These are phyloP conservation scores for Sporobolomyces roseus DNA, from an alignment of 768 basidiomycete species.

Conservation along the genomic window DNA sequence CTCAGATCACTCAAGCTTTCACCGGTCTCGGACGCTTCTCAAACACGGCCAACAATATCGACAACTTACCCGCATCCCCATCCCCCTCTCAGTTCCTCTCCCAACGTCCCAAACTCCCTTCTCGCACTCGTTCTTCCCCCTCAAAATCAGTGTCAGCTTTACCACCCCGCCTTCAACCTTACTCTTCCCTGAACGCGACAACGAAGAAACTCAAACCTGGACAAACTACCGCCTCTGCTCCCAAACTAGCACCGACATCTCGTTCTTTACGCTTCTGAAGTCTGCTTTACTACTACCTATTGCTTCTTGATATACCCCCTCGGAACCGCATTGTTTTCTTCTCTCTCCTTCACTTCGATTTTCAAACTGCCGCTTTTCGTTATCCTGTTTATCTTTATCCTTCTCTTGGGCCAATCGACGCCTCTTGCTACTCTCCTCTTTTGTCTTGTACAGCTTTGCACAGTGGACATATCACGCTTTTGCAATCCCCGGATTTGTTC, in stretches of 20 bases:
- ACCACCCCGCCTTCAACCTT: slow-evolving; percentile 5
- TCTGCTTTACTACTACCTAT: too few species aligned
- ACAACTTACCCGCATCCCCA: slow-evolving; percentile 16
- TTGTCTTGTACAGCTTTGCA: too few species aligned
- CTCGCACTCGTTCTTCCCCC: slow-evolving; percentile 14
- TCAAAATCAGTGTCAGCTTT: slow-evolving; percentile 6
- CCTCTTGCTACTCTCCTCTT: too few species aligned
- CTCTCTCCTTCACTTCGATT: slow-evolving; percentile 14
- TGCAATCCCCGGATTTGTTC: too few species aligned
- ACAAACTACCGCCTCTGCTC: not conserved
- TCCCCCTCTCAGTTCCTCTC: slow-evolving; percentile 10
- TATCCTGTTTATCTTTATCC: too few species aligned
- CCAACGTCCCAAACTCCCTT: not conserved
- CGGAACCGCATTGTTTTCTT: too few species aligned
- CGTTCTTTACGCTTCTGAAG: too few species aligned
- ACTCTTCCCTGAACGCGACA: slow-evolving; percentile 24
- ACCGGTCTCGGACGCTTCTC: slow-evolving; percentile 35
- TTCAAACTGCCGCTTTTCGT: too few species aligned
- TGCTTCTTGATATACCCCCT: too few species aligned
- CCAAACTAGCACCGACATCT: not conserved
- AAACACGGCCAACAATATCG: too few species aligned
- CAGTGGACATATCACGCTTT: too few species aligned
- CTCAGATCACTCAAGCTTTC: slow-evolving; percentile 39
- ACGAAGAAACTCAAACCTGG: slow-evolving; percentile 27
- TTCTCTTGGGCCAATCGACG: too few species aligned